Evolutionary conservation across 805 yeast species (phyloP), one percentile per base, ranked within the genome.

Genomic region (Yueomyces sp.): DNA sequence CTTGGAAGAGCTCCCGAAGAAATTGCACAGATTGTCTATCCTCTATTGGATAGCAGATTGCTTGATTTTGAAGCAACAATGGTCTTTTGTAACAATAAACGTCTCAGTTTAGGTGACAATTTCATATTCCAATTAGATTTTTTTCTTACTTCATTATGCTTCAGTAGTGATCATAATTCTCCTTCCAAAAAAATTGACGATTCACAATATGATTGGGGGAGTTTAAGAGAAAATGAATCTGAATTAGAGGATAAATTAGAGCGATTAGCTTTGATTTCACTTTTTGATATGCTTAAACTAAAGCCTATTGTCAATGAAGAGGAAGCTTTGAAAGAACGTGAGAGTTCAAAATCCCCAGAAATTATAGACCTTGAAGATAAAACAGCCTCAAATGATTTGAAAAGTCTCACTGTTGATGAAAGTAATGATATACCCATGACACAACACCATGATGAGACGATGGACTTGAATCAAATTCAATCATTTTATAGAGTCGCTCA

Each of bases 1-100:
- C 66, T 88, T 31, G 96, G 92, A 0, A 72, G 95, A 50, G 56
- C 85, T 1, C 79, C 85, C 0, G 87, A 81, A 49, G 82, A 76
- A 41, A 66, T 76, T 31, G 86, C 94, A 0, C 62, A 72, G 4
- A 70, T 79, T 8, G 55, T 88, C 7, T 72, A 79, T 3, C 86
- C 94, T 0, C 43, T 60, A 28, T 65, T 87, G 32, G 83, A 76
- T 43, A 59, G 73, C 7, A 66, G 68, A 5, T 66, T 77, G 3
- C 73, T 82, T 37, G 54, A 56, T 2, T 78, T 85, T 50, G 72
- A 73, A 37, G 76, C 76, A 1, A 69, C 75, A 0, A 68, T 84
- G 34, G 68, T 82, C 5, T 75, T 70, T 53, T 75, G 79, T 38
- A 81, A 79, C 26, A 64, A 67, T 8, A 55, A 48, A 36, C 58